These are phyloP conservation scores for Quercus suber DNA, from an alignment of 306 rosid species.

Conservation along the genomic window DNA sequence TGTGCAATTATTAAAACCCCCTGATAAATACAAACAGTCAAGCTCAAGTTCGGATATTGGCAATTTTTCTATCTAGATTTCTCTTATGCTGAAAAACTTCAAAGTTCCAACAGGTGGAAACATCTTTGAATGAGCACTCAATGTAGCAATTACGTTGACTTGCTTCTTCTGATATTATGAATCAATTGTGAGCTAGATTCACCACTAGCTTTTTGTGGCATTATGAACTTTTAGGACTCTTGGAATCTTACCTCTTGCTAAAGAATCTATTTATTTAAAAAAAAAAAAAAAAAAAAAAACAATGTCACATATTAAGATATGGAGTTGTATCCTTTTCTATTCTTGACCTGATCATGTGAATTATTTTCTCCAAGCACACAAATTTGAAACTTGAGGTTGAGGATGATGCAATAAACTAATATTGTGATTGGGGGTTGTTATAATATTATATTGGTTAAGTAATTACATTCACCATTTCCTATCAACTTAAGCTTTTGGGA, in stretches of 20 bases:
- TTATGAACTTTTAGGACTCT: neutral
- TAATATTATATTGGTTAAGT: too few relatives aligned
- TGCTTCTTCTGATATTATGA: neutral
- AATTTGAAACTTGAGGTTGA: neutral
- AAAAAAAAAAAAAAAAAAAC: neutral
- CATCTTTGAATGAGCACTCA: neutral
- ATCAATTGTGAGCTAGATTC: neutral
- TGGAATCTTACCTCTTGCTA: neutral
- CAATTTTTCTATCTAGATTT: neutral
- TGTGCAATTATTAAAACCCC: slow-evolving; percentile 6
- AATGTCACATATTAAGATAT: neutral
- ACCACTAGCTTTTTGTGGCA: neutral
- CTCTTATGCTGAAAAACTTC: neutral
- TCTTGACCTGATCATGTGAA: neutral
- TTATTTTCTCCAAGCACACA: neutral
- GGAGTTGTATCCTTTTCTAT: neutral
- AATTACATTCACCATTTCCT: too few relatives aligned
- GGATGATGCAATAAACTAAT: neutral
- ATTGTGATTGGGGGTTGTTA: neutral
- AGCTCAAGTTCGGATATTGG: neutral
- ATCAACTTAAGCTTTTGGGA: too few relatives aligned
- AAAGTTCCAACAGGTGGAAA: neutral
- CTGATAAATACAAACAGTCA: neutral
- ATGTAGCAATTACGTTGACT: neutral
- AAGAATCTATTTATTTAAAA: neutral